These are phyloP conservation scores for Mesembryanthemum crystallinum DNA, from an alignment of 148 eudicot species.

Conservation along the genomic window DNA sequence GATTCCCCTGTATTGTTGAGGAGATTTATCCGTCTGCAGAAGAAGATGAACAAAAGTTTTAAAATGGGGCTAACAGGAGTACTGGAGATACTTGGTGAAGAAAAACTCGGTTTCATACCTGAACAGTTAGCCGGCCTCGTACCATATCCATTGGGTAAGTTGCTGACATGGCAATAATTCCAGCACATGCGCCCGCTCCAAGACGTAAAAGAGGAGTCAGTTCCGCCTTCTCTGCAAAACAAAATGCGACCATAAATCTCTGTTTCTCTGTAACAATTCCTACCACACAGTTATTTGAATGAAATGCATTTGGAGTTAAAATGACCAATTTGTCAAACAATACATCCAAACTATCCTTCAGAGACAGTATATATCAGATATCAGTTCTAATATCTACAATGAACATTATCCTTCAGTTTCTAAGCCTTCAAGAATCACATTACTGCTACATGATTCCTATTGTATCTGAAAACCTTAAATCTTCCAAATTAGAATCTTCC, in stretches of 20 bases:
- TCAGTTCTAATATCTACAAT: neutral
- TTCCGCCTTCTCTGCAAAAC: conserved; percentile 67
- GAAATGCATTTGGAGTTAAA: conserved; percentile 6
- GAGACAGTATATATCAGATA: too few species aligned
- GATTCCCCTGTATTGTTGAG: conserved; percentile 79
- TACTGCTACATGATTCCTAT: conserved; percentile 3
- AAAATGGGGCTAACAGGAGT: neutral
- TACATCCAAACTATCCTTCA: too few species aligned
- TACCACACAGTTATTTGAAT: neutral
- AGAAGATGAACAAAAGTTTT: neutral
- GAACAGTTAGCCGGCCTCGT: conserved; percentile 87
- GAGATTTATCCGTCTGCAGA: conserved; percentile 76
- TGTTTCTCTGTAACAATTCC: neutral
- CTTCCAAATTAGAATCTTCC: too few species aligned
- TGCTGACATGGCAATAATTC: conserved; percentile 95
- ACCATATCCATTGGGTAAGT: conserved; percentile 97
- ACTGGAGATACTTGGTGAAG: neutral
- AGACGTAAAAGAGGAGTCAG: conserved; percentile 85
- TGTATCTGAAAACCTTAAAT: neutral
- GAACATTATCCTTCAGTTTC: neutral
- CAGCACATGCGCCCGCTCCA: conserved; percentile 97
- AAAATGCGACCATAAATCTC: conserved; percentile 1
- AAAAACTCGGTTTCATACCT: conserved; percentile 41
- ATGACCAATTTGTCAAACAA: neutral
- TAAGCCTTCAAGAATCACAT: neutral